These are phyloP conservation scores for Malus sylvestris DNA, from an alignment of 306 rosid genomes.

Conservation along the genomic window DNA sequence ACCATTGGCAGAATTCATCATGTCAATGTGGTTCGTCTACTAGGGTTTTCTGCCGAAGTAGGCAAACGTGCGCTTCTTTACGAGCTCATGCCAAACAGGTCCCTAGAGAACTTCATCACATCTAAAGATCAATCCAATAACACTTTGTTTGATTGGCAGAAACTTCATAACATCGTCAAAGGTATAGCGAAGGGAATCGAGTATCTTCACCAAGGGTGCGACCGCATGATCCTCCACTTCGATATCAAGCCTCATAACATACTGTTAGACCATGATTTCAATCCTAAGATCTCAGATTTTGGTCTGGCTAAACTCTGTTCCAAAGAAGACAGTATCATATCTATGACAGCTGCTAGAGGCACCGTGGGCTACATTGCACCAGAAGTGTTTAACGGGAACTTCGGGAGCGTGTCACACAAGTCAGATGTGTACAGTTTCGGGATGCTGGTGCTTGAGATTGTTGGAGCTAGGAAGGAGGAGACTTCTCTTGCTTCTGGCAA, in stretches of 20 bases:
- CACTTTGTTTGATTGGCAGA: constrained; percentile 27
- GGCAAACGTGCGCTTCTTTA: constrained; percentile 33
- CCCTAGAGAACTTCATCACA: constrained; percentile 21
- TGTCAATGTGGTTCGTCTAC: constrained; percentile 35
- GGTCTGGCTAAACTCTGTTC: constrained; percentile 36
- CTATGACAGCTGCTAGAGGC: constrained; percentile 36
- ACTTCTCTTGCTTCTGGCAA: not conserved
- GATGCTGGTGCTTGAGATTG: constrained; percentile 30
- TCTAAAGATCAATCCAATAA: not conserved
- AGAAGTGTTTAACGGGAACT: constrained; percentile 31
- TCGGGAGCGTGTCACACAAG: constrained; percentile 24
- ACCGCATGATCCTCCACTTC: constrained; percentile 32
- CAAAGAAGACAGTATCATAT: constrained; percentile 27
- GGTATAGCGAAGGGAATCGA: constrained; percentile 42
- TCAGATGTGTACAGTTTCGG: constrained; percentile 33
- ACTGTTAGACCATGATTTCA: constrained; percentile 21
- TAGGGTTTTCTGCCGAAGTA: constrained; percentile 40
- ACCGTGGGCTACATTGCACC: constrained; percentile 45
- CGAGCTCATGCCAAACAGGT: constrained; percentile 29
- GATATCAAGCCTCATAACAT: constrained; percentile 41
- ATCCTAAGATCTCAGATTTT: constrained; percentile 33
- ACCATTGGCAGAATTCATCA: constrained; percentile 41
- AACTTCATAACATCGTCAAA: constrained; percentile 16
- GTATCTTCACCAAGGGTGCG: constrained; percentile 38
- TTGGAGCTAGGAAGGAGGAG: constrained; percentile 19